phyloP scores from a whole-genome alignment of 148 eudicot genomes.

The Simmondsia chinensis region DNA sequence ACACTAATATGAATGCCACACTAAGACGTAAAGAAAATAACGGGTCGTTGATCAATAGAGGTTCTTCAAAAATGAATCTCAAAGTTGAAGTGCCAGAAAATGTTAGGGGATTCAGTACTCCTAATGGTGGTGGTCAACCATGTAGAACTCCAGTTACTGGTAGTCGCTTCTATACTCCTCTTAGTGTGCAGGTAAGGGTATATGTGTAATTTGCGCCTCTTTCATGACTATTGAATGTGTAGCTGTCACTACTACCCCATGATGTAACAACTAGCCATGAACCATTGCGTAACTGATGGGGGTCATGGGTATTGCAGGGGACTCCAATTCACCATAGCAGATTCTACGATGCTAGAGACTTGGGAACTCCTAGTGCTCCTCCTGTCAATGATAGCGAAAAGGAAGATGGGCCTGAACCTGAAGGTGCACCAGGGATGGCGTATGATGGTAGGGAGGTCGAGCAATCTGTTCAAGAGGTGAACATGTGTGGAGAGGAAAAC shows the following conservation, averaged over 20 bases:
- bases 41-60: constrained; percentile 50
- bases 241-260: background rate
- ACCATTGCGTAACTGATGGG: background rate
- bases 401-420: constrained; percentile 19
- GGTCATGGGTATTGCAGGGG: constrained; percentile 32
- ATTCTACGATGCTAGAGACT: constrained; percentile 29
- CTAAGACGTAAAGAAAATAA: background rate
- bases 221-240: no score
- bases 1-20: background rate
- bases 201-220: background rate
- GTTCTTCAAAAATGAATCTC: constrained; percentile 36
- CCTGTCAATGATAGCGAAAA: constrained; percentile 44
- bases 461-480: constrained; percentile 10
- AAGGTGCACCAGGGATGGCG: constrained; percentile 13
- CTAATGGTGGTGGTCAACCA: constrained; percentile 14
- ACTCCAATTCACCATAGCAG: constrained; percentile 31
- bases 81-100: constrained; percentile 38
- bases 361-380: constrained; percentile 92
- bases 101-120: constrained; percentile 27
- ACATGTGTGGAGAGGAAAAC: constrained; percentile 17
- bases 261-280: background rate
- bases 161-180: constrained; percentile 12
- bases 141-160: constrained; percentile 27
- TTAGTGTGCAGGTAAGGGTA: constrained; percentile 38
- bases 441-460: constrained; percentile 18